These are phyloP conservation scores for Blastomyces parvus DNA, from an alignment of 2,329 filamentous ascomycete species.

Conservation along the genomic window DNA sequence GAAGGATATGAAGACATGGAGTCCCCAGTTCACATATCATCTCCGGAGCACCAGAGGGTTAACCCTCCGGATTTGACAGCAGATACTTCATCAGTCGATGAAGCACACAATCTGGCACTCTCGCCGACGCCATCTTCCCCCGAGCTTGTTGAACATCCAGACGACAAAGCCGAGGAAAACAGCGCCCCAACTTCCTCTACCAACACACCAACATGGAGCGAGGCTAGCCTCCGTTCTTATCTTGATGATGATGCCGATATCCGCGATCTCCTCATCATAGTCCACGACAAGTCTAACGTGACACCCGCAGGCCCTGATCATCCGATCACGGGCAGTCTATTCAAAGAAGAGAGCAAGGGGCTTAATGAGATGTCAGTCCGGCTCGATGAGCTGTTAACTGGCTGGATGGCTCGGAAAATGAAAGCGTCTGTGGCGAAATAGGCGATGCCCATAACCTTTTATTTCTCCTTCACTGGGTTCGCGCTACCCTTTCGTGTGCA, in stretches of 20 bases:
- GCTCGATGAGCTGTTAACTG: conserved; percentile 76
- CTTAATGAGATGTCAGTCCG: conserved; percentile 81
- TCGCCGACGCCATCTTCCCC: conserved; percentile 43
- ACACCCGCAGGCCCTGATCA: conserved; percentile 73
- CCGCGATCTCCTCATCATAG: conserved; percentile 77
- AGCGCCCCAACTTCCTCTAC: conserved; percentile 48
- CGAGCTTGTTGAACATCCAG: conserved; percentile 21
- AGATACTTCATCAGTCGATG: conserved; percentile 47
- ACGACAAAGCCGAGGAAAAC: conserved; percentile 31
- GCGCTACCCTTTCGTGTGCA: not conserved
- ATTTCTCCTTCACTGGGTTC: not conserved
- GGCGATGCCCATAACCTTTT: not conserved
- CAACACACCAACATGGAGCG: conserved; percentile 65
- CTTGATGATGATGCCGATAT: conserved; percentile 86
- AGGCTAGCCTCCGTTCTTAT: conserved; percentile 74
- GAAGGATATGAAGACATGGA: conserved; percentile 45
- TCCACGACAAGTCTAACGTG: conserved; percentile 84
- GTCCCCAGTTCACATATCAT: conserved; percentile 59
- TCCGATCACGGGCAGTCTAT: conserved; percentile 69
- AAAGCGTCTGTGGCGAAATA: conserved; percentile 7
- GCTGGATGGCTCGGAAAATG: conserved; percentile 54
- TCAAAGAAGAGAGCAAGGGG: conserved; percentile 76
- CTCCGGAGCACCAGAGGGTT: conserved; percentile 35
- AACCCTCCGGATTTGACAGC: conserved; percentile 57
- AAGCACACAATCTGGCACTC: conserved; percentile 44